Conservation (phyloP, 2,329 filamentous ascomycete species). For the Zymoseptoria pseudotritici region DNA sequence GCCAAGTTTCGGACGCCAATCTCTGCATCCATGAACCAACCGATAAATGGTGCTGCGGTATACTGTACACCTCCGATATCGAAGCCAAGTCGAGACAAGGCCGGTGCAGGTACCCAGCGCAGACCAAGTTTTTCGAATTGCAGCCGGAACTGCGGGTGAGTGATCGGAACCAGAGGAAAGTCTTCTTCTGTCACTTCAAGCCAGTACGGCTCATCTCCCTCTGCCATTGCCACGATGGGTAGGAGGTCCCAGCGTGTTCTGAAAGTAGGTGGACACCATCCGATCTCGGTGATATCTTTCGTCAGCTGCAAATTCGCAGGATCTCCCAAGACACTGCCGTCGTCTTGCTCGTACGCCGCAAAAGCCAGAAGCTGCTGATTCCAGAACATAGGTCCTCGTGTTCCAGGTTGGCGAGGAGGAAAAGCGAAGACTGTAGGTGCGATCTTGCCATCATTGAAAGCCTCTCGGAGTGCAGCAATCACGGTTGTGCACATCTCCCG, state of each 20-base stretch:
- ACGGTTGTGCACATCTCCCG: conserved; percentile 3
- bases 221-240: conserved; percentile 7
- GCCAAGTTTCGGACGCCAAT: conserved; percentile 6
- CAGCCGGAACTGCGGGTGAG: conserved; percentile 1
- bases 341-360: conserved; percentile 3
- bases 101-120: conserved; percentile 8
- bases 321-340: conserved; percentile 3
- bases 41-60: conserved; percentile 8
- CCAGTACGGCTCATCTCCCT: conserved; percentile 2
- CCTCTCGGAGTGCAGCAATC: not conserved
- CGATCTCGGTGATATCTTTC: conserved; percentile 3
- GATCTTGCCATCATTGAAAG: conserved; percentile 4
- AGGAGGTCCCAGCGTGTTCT: conserved; percentile 6
- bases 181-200: not conserved
- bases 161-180: conserved; percentile 5
- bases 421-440: conserved; percentile 6
- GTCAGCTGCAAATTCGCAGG: conserved; percentile 4
- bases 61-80: conserved; percentile 9
- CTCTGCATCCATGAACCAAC: conserved; percentile 10
- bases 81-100: conserved; percentile 5
- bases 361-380: conserved; percentile 5
- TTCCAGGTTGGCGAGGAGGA: not conserved
- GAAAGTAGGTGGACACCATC: conserved; percentile 4
- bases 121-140: conserved; percentile 4
- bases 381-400: conserved; percentile 6